These are phyloP conservation scores for Saturnispora galanensis DNA, from an alignment of 805 yeast genomes.

Conservation along the genomic window DNA sequence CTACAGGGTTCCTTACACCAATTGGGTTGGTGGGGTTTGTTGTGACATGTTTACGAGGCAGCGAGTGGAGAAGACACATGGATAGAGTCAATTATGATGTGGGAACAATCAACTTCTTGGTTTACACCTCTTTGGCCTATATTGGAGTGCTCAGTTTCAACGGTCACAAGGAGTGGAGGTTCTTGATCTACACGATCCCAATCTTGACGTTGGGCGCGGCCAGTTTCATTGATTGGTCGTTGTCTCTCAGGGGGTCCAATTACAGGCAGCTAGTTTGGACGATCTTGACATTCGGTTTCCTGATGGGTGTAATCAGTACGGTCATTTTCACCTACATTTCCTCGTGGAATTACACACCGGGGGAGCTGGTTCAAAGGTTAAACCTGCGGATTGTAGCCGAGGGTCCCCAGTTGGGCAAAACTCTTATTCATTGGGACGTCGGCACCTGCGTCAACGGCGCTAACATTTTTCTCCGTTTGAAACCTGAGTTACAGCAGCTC, in stretches of 20 bases:
- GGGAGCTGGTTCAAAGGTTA: conserved; percentile 50
- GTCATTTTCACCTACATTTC: conserved; percentile 51
- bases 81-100: conserved; percentile 22
- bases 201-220: conserved; percentile 34
- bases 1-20: conserved; percentile 6
- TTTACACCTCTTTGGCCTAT: conserved; percentile 43
- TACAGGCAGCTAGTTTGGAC: conserved; percentile 2
- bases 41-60: not conserved
- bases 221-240: conserved; percentile 5
- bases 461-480: conserved; percentile 60
- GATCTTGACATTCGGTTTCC: conserved; percentile 25
- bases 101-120: conserved; percentile 33
- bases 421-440: conserved; percentile 61
- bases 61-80: not conserved
- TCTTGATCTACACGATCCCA: conserved; percentile 69
- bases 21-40: not conserved
- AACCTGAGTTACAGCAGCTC: conserved; percentile 13
- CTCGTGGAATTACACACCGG: conserved; percentile 82
- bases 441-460: conserved; percentile 85
- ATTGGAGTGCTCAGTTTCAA: conserved; percentile 63
- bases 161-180: conserved; percentile 94
- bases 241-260: not conserved
- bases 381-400: conserved; percentile 26
- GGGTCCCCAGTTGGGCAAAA: conserved; percentile 4
- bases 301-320: conserved; percentile 31